Conservation (phyloP, 306 rosid genomes). For the Hylodesmum podocarpum region DNA sequence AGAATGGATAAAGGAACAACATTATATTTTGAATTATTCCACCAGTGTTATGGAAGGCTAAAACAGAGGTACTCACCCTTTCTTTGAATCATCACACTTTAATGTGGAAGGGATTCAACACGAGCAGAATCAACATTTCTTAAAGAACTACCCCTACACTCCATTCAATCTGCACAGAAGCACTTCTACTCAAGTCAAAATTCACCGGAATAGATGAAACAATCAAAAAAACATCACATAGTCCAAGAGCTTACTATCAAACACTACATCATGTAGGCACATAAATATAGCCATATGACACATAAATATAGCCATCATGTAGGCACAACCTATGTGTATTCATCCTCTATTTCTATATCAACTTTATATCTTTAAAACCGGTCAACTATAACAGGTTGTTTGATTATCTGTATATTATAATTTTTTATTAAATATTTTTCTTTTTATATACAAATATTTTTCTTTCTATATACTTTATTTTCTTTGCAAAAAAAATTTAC, state of each 20-base stretch:
- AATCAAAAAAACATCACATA: conserved; percentile 19
- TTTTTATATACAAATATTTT: no score
- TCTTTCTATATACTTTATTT: no score
- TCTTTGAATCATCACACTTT: conserved; percentile 79
- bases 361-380: no score
- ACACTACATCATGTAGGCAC: background rate
- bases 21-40: background rate
- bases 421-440: no score
- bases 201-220: conserved; percentile 25
- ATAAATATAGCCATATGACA: conserved; percentile 1
- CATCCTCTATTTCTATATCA: background rate
- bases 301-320: no score
- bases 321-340: no score
- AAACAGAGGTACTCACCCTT: conserved; percentile 58
- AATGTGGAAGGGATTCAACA: conserved; percentile 83
- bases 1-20: conserved; percentile 24
- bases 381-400: no score
- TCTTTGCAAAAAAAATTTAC: background rate
- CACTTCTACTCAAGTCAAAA: conserved; percentile 20
- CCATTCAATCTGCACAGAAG: conserved; percentile 81
- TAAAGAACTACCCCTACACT: conserved; percentile 72
- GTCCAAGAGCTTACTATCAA: conserved; percentile 10
- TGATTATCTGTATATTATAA: no score
- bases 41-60: background rate
- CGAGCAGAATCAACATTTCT: conserved; percentile 93